These are phyloP conservation scores for Alternaria atra DNA, from an alignment of 2,329 filamentous ascomycete species.

Conservation along the genomic window DNA sequence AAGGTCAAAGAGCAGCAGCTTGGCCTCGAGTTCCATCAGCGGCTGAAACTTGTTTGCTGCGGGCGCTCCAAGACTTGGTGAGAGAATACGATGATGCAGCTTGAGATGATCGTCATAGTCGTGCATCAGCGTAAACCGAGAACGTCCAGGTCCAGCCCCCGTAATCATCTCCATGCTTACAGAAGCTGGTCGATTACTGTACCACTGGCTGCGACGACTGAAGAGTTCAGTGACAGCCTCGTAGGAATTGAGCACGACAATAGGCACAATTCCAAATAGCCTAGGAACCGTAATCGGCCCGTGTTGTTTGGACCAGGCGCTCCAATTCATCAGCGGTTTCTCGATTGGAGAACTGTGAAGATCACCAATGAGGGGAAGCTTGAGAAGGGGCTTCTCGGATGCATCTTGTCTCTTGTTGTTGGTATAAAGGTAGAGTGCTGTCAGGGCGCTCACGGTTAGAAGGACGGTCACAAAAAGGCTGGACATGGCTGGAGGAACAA, in stretches of 20 bases:
- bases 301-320: slow-evolving; percentile 16
- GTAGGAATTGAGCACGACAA: slow-evolving; percentile 20
- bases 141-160: slow-evolving; percentile 14
- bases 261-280: slow-evolving; percentile 18
- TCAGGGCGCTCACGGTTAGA: slow-evolving; percentile 6
- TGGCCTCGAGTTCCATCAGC: slow-evolving; percentile 18
- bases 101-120: slow-evolving; percentile 21
- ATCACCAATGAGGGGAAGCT: slow-evolving; percentile 19
- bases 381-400: slow-evolving; percentile 10
- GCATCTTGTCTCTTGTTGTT: slow-evolving; percentile 3
- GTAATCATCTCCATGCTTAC: slow-evolving; percentile 25
- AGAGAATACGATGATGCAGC: slow-evolving; percentile 18
- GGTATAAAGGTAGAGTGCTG: slow-evolving; percentile 6
- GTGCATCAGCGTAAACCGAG: slow-evolving; percentile 20
- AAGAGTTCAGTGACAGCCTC: slow-evolving; percentile 21
- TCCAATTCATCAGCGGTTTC: slow-evolving; percentile 16
- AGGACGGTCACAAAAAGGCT: slow-evolving; percentile 4
- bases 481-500: slow-evolving; percentile 8
- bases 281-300: slow-evolving; percentile 13
- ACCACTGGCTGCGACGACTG: slow-evolving; percentile 21
- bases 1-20: slow-evolving; percentile 20
- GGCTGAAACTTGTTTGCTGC: slow-evolving; percentile 14
- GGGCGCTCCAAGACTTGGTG: slow-evolving; percentile 19
- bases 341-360: slow-evolving; percentile 16
- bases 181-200: slow-evolving; percentile 18